phyloP scores from a whole-genome alignment of 208 protist species.

The Trypanosomatidae sp. region DNA sequence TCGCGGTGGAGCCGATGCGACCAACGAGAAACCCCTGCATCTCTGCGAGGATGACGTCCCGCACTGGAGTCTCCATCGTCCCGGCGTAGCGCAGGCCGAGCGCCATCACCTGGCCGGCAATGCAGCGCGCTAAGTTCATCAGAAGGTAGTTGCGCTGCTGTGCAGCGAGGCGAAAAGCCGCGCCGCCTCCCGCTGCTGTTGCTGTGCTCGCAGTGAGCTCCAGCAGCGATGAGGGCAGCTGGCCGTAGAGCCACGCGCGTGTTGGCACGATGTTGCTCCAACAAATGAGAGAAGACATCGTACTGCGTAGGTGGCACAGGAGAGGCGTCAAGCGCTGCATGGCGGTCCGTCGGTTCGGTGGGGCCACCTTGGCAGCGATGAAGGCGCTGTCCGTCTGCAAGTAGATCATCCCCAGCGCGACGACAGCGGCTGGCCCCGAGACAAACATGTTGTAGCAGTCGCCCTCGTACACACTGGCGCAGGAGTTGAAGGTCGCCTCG shows the following conservation, averaged over 20 bases:
- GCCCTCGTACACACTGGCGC: slow-evolving; percentile 73
- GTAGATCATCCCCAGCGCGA: slow-evolving; percentile 79
- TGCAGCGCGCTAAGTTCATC: slow-evolving; percentile 77
- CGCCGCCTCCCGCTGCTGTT: no score
- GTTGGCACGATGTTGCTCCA: slow-evolving; percentile 63
- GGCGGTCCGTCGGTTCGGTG: slow-evolving; percentile 49
- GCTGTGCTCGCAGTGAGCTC: slow-evolving; percentile 11
- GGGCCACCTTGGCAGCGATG: slow-evolving; percentile 51
- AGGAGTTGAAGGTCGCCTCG: slow-evolving; percentile 42
- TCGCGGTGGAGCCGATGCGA: slow-evolving; percentile 57
- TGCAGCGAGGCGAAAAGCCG: no score
- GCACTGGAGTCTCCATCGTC: slow-evolving; percentile 58
- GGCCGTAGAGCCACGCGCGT: slow-evolving; percentile 43
- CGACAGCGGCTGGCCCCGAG: slow-evolving; percentile 57
- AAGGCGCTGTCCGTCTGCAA: slow-evolving; percentile 56
- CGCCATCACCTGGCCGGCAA: slow-evolving; percentile 72
- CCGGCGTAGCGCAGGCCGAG: slow-evolving; percentile 80
- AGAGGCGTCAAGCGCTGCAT: slow-evolving; percentile 68
- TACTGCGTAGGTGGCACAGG: slow-evolving; percentile 70
- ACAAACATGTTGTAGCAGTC: slow-evolving; percentile 75
- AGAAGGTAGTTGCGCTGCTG: slow-evolving; percentile 75
- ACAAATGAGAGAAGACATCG: slow-evolving; percentile 63
- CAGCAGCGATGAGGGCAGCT: slow-evolving; percentile 49
- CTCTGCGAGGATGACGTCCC: slow-evolving; percentile 54
- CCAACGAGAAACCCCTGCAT: slow-evolving; percentile 68